Base-by-base conservation (phyloP, 208 protist genomes). In the Leishmania martiniquensis region DNA sequence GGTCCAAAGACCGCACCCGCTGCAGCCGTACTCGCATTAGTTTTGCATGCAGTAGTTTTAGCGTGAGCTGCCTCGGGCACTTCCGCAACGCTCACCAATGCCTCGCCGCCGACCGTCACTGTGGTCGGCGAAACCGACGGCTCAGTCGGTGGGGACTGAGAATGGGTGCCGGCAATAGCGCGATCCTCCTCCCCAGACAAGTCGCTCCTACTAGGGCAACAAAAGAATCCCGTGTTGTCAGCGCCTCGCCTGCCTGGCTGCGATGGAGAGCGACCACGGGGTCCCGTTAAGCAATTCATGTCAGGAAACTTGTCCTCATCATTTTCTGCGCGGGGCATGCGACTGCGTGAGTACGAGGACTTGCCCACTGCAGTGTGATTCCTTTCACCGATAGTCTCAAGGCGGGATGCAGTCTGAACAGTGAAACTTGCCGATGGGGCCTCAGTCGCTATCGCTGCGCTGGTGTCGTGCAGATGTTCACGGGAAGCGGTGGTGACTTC, bases 251-350 rank as follows among this genome's bases (percentile, higher is more conserved):
- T 54, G 32, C 7, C 17, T n/a, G 20, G 4, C 7, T 17, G 47
- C 25, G 29, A 51, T 3, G 15, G 12, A 68, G n/a, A n/a, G 32
- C 22, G 63, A 39, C 20, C 37, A 20, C 13, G 39, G 34, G 65
- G 65, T 69, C 20, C 25, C 2, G 4, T 32, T 4, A 51, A 6
- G 34, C 2, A 57, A 1, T 52, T 65, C 42, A 82, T 10, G 42
- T 83, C 76, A 5, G 77, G 76, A 54, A 83, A 83, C 45, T 85
- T 80, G 37, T 81, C 77, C 22, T 79, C 60, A 44, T 4, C 39
- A 17, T 32, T 42, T 34, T 25, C 65, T 49, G 65, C 65, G 10
- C 6, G 7, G 22, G 7, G 17, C 12, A n/a, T 34, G 13, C 6
- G 25, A 32, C 2, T n/a, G 7, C 63, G 63, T 32, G 25, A 10